A percentile compares a stretch with the other conserved stretches of the same genome.
Conservation (phyloP, 768 basidiomycete species). For the Pleurotus djamor region DNA sequence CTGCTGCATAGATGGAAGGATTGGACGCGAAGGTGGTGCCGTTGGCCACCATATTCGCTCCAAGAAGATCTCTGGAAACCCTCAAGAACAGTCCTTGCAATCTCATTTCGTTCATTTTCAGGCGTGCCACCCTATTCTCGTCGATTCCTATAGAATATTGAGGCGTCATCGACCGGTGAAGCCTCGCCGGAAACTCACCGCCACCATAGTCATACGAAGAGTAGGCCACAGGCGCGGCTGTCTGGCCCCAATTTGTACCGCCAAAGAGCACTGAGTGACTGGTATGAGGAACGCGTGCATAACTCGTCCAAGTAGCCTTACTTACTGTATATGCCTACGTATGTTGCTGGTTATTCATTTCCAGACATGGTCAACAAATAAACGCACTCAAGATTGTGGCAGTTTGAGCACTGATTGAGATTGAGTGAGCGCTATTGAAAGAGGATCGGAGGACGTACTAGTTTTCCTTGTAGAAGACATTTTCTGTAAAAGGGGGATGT, state of each 20-base stretch:
- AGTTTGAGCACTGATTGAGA: constrained; percentile 34
- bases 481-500: constrained; percentile 28
- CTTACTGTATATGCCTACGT: constrained; percentile 46
- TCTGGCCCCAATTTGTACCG: constrained; percentile 65
- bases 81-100: constrained; percentile 53
- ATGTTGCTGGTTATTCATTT: constrained; percentile 10
- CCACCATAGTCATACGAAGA: constrained; percentile 65
- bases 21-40: constrained; percentile 50
- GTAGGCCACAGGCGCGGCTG: constrained; percentile 54
- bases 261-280: constrained; percentile 47
- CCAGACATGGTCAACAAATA: constrained; percentile 9
- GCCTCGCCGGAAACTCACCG: constrained; percentile 19
- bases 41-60: constrained; percentile 41
- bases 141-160: constrained; percentile 36
- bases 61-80: constrained; percentile 46
- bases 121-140: constrained; percentile 44
- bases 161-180: neutral
- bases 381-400: constrained; percentile 48
- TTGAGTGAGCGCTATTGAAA: neutral
- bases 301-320: neutral
- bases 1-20: constrained; percentile 38
- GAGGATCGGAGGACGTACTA: constrained; percentile 29
- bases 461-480: constrained; percentile 51
- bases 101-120: constrained; percentile 54
- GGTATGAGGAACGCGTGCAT: neutral